Conservation (phyloP, 352 stramenopile genomes). For the Pythium sp. region DNA sequence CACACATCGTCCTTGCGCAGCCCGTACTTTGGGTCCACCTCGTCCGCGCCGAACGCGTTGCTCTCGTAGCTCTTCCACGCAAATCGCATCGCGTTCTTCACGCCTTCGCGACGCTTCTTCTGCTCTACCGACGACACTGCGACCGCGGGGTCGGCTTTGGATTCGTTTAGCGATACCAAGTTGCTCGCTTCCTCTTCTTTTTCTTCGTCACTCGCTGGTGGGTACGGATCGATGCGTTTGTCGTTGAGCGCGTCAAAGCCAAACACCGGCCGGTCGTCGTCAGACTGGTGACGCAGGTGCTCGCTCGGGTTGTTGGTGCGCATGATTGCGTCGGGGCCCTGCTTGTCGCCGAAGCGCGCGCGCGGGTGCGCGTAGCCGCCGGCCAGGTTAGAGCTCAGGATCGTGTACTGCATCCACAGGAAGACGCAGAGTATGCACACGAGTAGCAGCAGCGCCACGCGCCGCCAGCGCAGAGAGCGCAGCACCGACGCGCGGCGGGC, state of each 20-base stretch:
- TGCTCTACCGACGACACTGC: slow-evolving; percentile 23
- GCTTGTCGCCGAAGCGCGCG: slow-evolving; percentile 3
- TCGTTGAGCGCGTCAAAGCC: slow-evolving; percentile 15
- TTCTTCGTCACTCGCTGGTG: slow-evolving; percentile 9
- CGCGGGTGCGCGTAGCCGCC: slow-evolving; percentile 19
- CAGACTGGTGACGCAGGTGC: not conserved
- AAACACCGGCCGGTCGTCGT: slow-evolving; percentile 1
- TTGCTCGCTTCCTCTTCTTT: slow-evolving; percentile 1
- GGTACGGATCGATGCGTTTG: not conserved
- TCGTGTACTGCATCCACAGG: slow-evolving; percentile 54
- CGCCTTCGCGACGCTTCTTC: slow-evolving; percentile 35
- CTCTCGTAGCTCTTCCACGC: slow-evolving; percentile 90
- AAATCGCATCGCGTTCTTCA: slow-evolving; percentile 71
- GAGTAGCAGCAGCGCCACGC: slow-evolving; percentile 12
- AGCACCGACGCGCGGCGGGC: not conserved
- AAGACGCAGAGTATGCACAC: slow-evolving; percentile 30
- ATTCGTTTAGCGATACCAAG: not conserved
- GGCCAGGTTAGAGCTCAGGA: slow-evolving; percentile 37
- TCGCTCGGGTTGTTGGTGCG: slow-evolving; percentile 8
- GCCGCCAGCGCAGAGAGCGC: slow-evolving; percentile 27
- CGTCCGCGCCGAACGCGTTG: slow-evolving; percentile 94
- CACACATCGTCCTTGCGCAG: slow-evolving; percentile 76
- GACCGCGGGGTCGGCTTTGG: not conserved
- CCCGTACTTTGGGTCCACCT: slow-evolving; percentile 86
- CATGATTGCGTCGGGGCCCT: slow-evolving; percentile 13